Conservation (phyloP, 495 filamentous ascomycete genomes). For the Astrothelium subdiscretum region DNA sequence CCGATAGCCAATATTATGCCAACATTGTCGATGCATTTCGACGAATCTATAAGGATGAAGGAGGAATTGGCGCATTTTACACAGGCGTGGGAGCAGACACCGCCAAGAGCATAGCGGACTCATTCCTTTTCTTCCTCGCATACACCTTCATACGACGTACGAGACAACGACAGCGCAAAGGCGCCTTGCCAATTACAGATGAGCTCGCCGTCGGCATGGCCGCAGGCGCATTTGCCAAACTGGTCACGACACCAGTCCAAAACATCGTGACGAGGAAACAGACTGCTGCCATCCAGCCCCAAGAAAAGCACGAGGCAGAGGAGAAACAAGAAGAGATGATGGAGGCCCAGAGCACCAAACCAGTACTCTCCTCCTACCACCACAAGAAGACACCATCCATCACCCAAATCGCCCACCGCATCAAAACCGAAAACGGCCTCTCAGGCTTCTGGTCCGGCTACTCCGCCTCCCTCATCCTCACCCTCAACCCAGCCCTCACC, state of each 20-base stretch:
- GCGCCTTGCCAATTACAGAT: slow-evolving; percentile 49
- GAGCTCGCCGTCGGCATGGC: slow-evolving; percentile 67
- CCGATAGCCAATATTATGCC: slow-evolving; percentile 31
- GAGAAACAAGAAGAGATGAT: background rate
- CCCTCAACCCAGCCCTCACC: slow-evolving; percentile 77
- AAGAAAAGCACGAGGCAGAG: slow-evolving; percentile 8
- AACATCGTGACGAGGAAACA: slow-evolving; percentile 80
- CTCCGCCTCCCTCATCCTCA: slow-evolving; percentile 65
- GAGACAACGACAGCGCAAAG: slow-evolving; percentile 25
- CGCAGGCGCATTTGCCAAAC: slow-evolving; percentile 65
- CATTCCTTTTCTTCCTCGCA: slow-evolving; percentile 74
- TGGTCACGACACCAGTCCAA: slow-evolving; percentile 69
- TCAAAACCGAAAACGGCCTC: slow-evolving; percentile 59
- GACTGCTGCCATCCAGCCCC: slow-evolving; percentile 41
- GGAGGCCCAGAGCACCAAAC: background rate
- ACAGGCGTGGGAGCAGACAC: slow-evolving; percentile 62
- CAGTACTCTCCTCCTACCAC: background rate
- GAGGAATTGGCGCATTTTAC: slow-evolving; percentile 60
- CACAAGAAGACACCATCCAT: slow-evolving; percentile 9
- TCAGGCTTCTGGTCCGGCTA: slow-evolving; percentile 86
- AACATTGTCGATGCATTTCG: slow-evolving; percentile 54
- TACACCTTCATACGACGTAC: slow-evolving; percentile 60
- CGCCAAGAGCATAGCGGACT: slow-evolving; percentile 59
- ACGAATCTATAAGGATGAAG: slow-evolving; percentile 62
- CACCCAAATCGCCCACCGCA: slow-evolving; percentile 47